Percentiles rank a stretch among this genome's conserved stretches.
phyloP scores from a whole-genome alignment of 2,329 filamentous ascomycete genomes.

The Hirsutella thompsonii region DNA sequence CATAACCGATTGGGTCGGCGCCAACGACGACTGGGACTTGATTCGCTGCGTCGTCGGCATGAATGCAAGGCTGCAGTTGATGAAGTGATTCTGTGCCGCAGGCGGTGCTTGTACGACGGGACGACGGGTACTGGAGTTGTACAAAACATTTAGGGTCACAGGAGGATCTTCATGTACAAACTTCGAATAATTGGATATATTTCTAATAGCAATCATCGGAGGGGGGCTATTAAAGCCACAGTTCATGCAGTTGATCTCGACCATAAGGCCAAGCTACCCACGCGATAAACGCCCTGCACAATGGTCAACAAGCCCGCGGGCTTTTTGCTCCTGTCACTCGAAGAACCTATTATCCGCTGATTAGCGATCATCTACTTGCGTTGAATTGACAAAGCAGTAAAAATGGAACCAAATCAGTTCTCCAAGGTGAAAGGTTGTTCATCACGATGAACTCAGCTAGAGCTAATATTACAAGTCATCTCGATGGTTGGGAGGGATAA shows the following conservation, averaged over 20 bases:
- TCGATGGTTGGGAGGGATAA: constrained; percentile 20
- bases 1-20: constrained; percentile 87
- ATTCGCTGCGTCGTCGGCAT: constrained; percentile 78
- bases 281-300: too few relatives aligned
- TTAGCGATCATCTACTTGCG: too few relatives aligned
- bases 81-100: constrained; percentile 10
- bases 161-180: too few relatives aligned
- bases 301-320: too few relatives aligned
- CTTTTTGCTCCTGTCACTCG: too few relatives aligned
- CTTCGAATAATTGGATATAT: too few relatives aligned
- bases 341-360: too few relatives aligned
- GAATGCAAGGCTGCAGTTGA: constrained; percentile 58
- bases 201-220: too few relatives aligned
- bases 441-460: constrained; percentile 43
- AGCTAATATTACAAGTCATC: constrained; percentile 37
- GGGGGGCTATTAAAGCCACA: too few relatives aligned
- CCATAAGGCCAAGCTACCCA: too few relatives aligned
- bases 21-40: constrained; percentile 80
- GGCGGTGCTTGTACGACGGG: neutral
- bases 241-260: too few relatives aligned
- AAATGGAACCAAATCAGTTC: constrained; percentile 34
- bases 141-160: neutral
- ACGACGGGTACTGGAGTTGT: neutral
- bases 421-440: constrained; percentile 47
- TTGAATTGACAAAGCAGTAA: neutral